Conservation (phyloP, 257 asterid genomes). For the Striga asiatica region DNA sequence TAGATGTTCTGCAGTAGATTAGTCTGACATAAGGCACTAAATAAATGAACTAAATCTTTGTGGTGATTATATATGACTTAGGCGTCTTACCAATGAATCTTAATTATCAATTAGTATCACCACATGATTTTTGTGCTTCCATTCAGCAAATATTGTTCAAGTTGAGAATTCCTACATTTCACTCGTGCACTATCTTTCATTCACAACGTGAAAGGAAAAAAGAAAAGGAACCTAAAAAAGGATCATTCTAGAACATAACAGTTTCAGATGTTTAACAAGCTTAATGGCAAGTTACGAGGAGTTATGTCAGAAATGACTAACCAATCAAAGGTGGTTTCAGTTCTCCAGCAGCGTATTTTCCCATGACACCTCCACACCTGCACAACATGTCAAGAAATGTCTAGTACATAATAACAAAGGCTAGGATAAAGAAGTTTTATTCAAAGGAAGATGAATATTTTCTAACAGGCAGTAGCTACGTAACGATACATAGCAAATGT, state of each 20-base stretch:
- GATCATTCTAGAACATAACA: neutral
- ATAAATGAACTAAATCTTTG: too few relatives aligned
- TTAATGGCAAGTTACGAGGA: neutral
- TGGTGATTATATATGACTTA: too few relatives aligned
- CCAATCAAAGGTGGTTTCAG: slow-evolving; percentile 89
- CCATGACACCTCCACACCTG: slow-evolving; percentile 99
- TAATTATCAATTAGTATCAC: too few relatives aligned
- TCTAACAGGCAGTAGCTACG: neutral
- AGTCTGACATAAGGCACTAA: too few relatives aligned
- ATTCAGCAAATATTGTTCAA: too few relatives aligned
- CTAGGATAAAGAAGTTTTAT: too few relatives aligned
- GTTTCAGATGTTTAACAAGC: slow-evolving; percentile 4
- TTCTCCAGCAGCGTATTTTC: slow-evolving; percentile 98
- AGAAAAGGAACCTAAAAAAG: neutral
- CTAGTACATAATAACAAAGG: too few relatives aligned
- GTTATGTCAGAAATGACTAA: slow-evolving; percentile 27
- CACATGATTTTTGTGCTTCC: too few relatives aligned
- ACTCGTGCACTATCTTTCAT: too few relatives aligned
- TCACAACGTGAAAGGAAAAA: too few relatives aligned
- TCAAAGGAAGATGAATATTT: neutral
- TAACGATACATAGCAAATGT: neutral
- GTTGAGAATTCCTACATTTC: too few relatives aligned
- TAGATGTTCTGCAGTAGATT: neutral
- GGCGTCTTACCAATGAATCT: too few relatives aligned
- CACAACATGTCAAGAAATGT: slow-evolving; percentile 16